Percentiles rank a stretch among this genome's conserved stretches.
Evolutionary conservation across 306 rosid species (phyloP).

Genomic region (Begonia loranthoides): DNA sequence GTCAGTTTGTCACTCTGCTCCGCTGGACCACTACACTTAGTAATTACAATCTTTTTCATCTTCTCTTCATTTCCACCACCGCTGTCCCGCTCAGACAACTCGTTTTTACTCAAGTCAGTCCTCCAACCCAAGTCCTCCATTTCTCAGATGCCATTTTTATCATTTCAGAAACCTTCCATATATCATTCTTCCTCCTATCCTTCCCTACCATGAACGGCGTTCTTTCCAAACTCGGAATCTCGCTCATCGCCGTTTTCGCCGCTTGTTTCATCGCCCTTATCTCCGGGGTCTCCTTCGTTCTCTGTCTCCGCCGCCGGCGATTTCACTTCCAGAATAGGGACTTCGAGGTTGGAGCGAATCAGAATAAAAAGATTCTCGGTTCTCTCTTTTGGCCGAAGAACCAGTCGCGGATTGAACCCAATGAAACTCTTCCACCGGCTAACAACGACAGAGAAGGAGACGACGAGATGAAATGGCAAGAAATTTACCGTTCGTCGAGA

Average conservation of each 20-base stretch:
- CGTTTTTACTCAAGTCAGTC: too few relatives aligned
- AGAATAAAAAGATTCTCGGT: background rate
- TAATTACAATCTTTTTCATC: too few relatives aligned
- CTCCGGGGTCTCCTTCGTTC: background rate
- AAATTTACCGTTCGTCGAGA: constrained; percentile 23
- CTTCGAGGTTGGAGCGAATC: background rate
- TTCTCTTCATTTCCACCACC: too few relatives aligned
- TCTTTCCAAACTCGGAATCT: background rate
- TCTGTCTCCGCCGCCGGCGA: background rate
- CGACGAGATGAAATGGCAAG: constrained; percentile 23
- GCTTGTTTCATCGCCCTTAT: background rate
- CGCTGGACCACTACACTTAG: too few relatives aligned
- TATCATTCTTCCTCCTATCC: background rate
- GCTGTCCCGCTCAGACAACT: too few relatives aligned
- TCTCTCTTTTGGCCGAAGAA: constrained; percentile 17
- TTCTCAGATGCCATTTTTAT: too few relatives aligned
- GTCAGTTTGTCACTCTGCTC: too few relatives aligned
- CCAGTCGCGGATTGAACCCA: constrained; percentile 19
- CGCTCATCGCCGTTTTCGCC: background rate
- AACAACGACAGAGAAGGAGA: constrained; percentile 8
- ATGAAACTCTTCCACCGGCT: background rate
- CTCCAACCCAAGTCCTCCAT: too few relatives aligned
- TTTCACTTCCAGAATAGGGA: background rate
- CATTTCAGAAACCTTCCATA: too few relatives aligned
- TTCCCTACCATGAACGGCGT: background rate